Evolutionary conservation across 495 filamentous ascomycete genomes (phyloP), one percentile per base, ranked within the genome.

Genomic region (Hamigera avellanea): DNA sequence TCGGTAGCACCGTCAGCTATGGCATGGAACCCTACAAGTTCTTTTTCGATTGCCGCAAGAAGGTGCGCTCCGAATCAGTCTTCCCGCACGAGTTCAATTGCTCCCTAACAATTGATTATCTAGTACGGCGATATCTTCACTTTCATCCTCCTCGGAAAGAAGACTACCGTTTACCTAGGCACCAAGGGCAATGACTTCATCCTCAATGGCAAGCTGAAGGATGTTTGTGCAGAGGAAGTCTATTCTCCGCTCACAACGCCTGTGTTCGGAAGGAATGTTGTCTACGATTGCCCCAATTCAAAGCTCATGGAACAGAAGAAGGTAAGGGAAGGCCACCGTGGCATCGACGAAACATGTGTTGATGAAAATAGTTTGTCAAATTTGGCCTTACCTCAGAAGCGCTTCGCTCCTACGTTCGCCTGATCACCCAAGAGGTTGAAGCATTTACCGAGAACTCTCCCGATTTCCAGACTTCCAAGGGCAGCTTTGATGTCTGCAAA

Each of bases 261-360:
- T 37, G 71, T 77, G 2, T 80, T 79, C 54, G 76, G 76, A 17
- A 67, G 62, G 36, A 60, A 76, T 56, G 75, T 80, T 10, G 73
- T 79, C 15, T 80, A 79, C 42, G 76, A 79, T 45, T 78, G 74
- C 51, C 72, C 76, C 3, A 78, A 78, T 50, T 56, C 74, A 9
- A 78, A 78, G 50, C 59, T 80, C 32, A 78, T 80, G 75, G 75
- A 80, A 50, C 76, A 80, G 57, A 80, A 80, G 55, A 79, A 76
- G 63, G 74, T 73, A 44, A 23, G 21, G 21, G 21, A 23, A 23
- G 21, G 21, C 9, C n/a, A 9, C 9, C 21, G 9, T 23, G 21
- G 21, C 4, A 23, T 23, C 4, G 5, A 3, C 1, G 18, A 16
- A 16, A 19, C 13, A 12, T 10, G 7, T 14, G 33, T 48, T 52